Base-by-base conservation (phyloP, 2,329 filamentous ascomycete genomes). In the Penicillium sp. region DNA sequence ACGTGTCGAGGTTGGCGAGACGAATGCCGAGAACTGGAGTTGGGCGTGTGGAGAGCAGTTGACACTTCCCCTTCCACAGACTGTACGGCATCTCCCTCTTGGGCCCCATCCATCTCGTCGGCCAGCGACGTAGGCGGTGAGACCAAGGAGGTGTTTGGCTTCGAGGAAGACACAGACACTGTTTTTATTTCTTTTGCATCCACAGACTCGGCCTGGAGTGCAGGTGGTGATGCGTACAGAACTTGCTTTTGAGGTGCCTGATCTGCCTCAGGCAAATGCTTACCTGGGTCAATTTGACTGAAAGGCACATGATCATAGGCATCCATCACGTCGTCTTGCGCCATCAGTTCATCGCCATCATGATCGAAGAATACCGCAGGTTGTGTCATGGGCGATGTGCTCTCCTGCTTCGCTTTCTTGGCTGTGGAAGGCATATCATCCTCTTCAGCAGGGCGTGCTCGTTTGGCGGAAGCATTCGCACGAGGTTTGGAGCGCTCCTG, bases 401-500 rank as follows among this genome's bases (percentile, higher is more conserved):
- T 67, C 50, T 71, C 69, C 54, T 71, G 68, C 60, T 73, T 75
- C 32, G 64, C 62, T 52, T 69, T 71, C 60, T 72, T 74, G 48
- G 61, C 67, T 18, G 59, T 41, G 16, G 51, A 48, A 16, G 63
- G 50, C 23, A 52, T 52, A n/a, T 58, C 49, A 18, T 62, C 68
- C 25, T 77, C 76, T 32, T 77, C 80, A 51, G 73, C 75, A 6
- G 72, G 68, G 39, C 76, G 72, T 35, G 81, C 77, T 56, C 82
- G 80, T 68, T 85, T 85, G 38, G 77, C 73, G n/a, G 77, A 77
- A n/a, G 73, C 75, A 32, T 80, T 80, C 15, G 81, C 82, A 57
- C 84, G 78, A 39, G 84, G 83, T 39, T 85, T 80, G 3, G 83
- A 82, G 25, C 80, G 76, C 65, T 87, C 84, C 48, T 82, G 81